Evolutionary conservation across 768 basidiomycete species (phyloP), one percentile per base, ranked within the genome.

Genomic region (Kwoniella europaea): DNA sequence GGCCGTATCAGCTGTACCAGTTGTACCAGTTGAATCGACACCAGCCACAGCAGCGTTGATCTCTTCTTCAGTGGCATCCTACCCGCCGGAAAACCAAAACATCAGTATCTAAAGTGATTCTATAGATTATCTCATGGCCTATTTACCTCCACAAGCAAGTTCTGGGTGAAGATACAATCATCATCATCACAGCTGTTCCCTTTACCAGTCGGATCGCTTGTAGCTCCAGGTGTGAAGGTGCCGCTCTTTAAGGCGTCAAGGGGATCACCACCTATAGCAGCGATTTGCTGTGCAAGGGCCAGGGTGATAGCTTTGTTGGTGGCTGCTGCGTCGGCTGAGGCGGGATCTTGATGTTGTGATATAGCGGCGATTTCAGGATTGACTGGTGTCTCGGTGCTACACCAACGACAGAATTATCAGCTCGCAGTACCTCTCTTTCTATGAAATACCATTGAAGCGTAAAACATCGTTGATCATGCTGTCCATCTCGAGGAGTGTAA

Each of bases 361-460:
- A 90, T 86, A 44, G 89, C 89, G 35, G 88, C 89, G 74, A 90
- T 88, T 81, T 90, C 89, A 18, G 89, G 87, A 83, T 90, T 90
- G 56, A 85, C 85, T 6, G 89, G 88, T 43, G 85, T 85, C 65
- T 86, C 85, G 0, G 86, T 89, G 85, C 89, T 90, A n/a, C 84
- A 72, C 15, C 79, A 85, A 35, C 86, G 85, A 24, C 81, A 80
- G 2, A 80, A 81, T n/a, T 88, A 88, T 29, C n/a, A 55, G 24
- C 22, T n/a, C n/a, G n/a, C n/a, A n/a, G n/a, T n/a, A n/a, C n/a
- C n/a, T n/a, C n/a, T n/a, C n/a, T n/a, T n/a, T n/a, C n/a, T n/a
- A n/a, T n/a, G n/a, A n/a, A n/a, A n/a, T n/a, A n/a, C n/a, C n/a
- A n/a, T n/a, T n/a, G n/a, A n/a, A n/a, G n/a, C n/a, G n/a, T n/a